phyloP scores from a whole-genome alignment of 2,329 filamentous ascomycete genomes.

The Cladosporium sp. region DNA sequence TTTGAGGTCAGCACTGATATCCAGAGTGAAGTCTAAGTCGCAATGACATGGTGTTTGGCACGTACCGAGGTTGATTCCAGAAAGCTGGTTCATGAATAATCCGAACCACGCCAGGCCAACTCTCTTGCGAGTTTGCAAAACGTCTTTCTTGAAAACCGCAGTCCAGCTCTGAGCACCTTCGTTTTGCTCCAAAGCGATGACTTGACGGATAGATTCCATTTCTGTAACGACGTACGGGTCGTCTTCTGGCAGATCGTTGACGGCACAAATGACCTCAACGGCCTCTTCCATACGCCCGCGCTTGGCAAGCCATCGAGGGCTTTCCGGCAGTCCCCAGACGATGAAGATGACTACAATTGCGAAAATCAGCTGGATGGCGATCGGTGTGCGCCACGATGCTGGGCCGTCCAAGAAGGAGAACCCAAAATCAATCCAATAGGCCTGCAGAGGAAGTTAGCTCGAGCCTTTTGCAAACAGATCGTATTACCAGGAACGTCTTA shows the following conservation, averaged over 20 bases:
- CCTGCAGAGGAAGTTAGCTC: not conserved
- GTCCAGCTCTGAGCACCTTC: slow-evolving; percentile 30
- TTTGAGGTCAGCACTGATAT: not conserved
- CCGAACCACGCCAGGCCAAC: slow-evolving; percentile 34
- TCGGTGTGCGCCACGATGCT: slow-evolving; percentile 37
- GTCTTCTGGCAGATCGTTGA: slow-evolving; percentile 21
- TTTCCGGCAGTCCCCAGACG: slow-evolving; percentile 31
- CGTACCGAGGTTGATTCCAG: slow-evolving; percentile 32
- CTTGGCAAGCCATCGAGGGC: slow-evolving; percentile 38
- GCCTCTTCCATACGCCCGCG: slow-evolving; percentile 23
- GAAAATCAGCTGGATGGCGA: slow-evolving; percentile 41
- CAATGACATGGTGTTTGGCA: not conserved
- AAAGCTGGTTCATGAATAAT: slow-evolving; percentile 37
- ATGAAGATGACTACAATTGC: slow-evolving; percentile 37
- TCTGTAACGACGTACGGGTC: slow-evolving; percentile 21
- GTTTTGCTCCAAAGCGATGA: slow-evolving; percentile 31
- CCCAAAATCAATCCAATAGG: slow-evolving; percentile 20
- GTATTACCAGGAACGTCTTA: not conserved
- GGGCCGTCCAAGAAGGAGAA: slow-evolving; percentile 29
- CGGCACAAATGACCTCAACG: slow-evolving; percentile 23
- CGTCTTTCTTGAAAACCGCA: slow-evolving; percentile 32
- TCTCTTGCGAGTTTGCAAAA: slow-evolving; percentile 33
- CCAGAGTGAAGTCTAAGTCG: not conserved
- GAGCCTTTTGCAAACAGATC: not conserved
- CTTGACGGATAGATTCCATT: slow-evolving; percentile 30